phyloP scores from a whole-genome alignment of 352 stramenopile genomes.

The Pythium guiyangense region DNA sequence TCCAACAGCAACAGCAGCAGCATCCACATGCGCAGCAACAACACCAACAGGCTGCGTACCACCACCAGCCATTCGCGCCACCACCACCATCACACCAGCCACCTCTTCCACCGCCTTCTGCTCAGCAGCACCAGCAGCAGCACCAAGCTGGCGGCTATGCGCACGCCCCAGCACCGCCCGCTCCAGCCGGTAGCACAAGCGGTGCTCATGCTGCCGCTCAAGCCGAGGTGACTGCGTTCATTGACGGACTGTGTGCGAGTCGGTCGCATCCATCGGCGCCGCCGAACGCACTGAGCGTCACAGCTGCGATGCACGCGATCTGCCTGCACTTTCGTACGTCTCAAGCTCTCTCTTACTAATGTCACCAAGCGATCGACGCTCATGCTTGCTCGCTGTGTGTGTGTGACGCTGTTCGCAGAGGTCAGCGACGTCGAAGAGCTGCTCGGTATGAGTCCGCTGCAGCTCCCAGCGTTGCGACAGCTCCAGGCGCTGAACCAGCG shows the following conservation, averaged over 20 bases:
- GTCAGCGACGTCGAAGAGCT: slow-evolving; percentile 52
- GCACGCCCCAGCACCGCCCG: background rate
- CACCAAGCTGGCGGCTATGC: slow-evolving; percentile 4
- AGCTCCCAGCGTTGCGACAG: slow-evolving; percentile 45
- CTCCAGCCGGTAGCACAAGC: background rate
- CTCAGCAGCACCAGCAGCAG: background rate
- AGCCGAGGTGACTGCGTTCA: slow-evolving; percentile 53
- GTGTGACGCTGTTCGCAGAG: slow-evolving; percentile 16
- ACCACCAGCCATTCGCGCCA: background rate
- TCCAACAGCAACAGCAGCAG: slow-evolving; percentile 27
- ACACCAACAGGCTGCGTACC: slow-evolving; percentile 11
- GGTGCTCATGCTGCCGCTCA: slow-evolving; percentile 16
- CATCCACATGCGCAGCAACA: slow-evolving; percentile 20
- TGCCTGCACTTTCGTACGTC: slow-evolving; percentile 61
- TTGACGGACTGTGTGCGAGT: slow-evolving; percentile 44
- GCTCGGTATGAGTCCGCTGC: slow-evolving; percentile 31
- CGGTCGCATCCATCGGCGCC: slow-evolving; percentile 42
- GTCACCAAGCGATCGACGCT: background rate
- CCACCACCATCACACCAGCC: background rate
- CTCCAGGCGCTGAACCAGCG: slow-evolving; percentile 66
- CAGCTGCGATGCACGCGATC: slow-evolving; percentile 41
- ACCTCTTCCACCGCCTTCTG: background rate
- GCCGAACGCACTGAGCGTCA: slow-evolving; percentile 53
- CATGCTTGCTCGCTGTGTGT: slow-evolving; percentile 1
- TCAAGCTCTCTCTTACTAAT: slow-evolving; percentile 1